Evolutionary conservation across 169 alveolate genomes (phyloP).

Genomic region (Cryptosporidium andersoni): DNA sequence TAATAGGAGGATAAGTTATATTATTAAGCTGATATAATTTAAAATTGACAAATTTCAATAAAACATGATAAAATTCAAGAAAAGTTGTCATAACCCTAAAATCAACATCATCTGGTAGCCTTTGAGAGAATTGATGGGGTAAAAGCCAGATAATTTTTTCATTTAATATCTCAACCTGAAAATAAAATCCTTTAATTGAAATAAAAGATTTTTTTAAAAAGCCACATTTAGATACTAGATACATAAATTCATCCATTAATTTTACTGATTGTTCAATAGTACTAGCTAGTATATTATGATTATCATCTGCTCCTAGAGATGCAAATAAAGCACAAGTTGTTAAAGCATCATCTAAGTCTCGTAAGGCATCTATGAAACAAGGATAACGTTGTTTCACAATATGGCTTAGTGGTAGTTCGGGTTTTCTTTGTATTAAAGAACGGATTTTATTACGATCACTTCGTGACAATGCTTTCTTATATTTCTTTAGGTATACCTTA

Average conservation of each 20-base stretch:
- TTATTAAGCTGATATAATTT: constrained; percentile 88
- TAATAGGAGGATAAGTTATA: constrained; percentile 82
- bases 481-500: constrained; percentile 89
- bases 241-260: constrained; percentile 87
- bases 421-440: constrained; percentile 83
- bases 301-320: constrained; percentile 77
- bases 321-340: constrained; percentile 93
- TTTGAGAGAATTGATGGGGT: constrained; percentile 97
- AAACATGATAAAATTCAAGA: constrained; percentile 90
- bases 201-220: constrained; percentile 83
- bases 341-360: constrained; percentile 97
- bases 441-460: constrained; percentile 87
- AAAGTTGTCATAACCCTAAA: constrained; percentile 93
- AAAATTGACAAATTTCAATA: constrained; percentile 90
- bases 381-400: constrained; percentile 97
- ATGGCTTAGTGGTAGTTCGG: constrained; percentile 91
- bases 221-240: constrained; percentile 77
- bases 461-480: constrained; percentile 86
- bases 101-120: constrained; percentile 94
- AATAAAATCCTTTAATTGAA: constrained; percentile 98
- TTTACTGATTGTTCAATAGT: constrained; percentile 77
- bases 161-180: constrained; percentile 94
- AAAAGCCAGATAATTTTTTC: constrained; percentile 95
- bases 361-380: constrained; percentile 93
- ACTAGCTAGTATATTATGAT: constrained; percentile 81